A percentile compares a stretch with the other conserved stretches of the same genome.
These are phyloP conservation scores for Ceratocystis cacaofunesta DNA, from an alignment of 2,329 filamentous ascomycete species.

Conservation along the genomic window DNA sequence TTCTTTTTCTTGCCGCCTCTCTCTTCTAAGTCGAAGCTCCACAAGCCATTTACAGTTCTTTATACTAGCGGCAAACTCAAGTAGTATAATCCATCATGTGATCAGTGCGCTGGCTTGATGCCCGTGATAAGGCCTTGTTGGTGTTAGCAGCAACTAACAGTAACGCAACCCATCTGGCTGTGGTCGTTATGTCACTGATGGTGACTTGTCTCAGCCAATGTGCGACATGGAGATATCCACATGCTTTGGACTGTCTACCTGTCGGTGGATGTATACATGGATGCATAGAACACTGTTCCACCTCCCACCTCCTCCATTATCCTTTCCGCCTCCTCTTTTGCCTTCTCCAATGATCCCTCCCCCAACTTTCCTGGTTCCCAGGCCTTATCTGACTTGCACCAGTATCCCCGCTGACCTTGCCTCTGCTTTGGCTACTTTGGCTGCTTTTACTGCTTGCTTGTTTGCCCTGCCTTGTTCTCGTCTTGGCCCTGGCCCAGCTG, in stretches of 20 bases:
- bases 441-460: no score
- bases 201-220: background rate
- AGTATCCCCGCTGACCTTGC: background rate
- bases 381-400: background rate
- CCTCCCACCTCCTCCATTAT: background rate
- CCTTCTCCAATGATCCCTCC: background rate
- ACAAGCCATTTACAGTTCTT: no score
- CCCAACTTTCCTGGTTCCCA: background rate
- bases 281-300: background rate
- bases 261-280: background rate
- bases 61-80: no score
- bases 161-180: background rate
- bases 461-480: no score
- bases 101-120: no score
- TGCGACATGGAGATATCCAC: background rate
- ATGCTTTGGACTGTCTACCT: background rate
- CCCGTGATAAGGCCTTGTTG: no score
- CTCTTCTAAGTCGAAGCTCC: no score
- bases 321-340: background rate
- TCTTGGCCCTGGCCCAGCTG: no score
- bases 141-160: background rate
- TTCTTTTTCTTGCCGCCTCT: background rate
- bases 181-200: background rate
- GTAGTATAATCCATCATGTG: no score
- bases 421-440: no score